Conservation (phyloP, 192 early-diverging fungal genomes). For the Linnemannia zychae region DNA sequence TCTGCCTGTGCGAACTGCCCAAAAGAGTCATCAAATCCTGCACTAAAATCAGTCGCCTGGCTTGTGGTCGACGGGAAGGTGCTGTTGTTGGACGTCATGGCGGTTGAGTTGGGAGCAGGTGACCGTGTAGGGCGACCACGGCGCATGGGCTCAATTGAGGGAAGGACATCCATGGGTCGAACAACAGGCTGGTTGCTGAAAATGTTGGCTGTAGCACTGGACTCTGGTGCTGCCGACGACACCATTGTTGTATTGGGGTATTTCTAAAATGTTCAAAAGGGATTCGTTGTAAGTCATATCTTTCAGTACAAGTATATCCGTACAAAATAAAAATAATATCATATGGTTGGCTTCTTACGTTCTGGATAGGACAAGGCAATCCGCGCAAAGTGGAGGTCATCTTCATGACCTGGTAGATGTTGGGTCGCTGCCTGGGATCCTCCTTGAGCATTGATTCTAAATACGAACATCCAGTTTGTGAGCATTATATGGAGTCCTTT, state of each 20-base stretch:
- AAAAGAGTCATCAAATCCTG: conserved; percentile 55
- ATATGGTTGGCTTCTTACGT: conserved; percentile 59
- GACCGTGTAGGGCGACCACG: conserved; percentile 84
- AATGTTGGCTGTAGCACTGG: conserved; percentile 48
- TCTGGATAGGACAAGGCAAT: conserved; percentile 72
- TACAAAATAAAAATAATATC: background rate
- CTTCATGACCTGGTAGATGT: conserved; percentile 84
- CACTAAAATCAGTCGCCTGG: conserved; percentile 13
- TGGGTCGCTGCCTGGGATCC: conserved; percentile 80
- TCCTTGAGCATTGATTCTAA: conserved; percentile 79
- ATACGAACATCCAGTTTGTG: background rate
- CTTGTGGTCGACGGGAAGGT: conserved; percentile 3
- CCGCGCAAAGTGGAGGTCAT: conserved; percentile 73
- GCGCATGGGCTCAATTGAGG: conserved; percentile 86
- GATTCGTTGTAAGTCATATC: background rate
- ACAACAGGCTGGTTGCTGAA: conserved; percentile 46
- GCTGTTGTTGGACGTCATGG: background rate
- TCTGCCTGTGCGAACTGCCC: conserved; percentile 32
- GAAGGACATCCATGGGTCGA: conserved; percentile 59
- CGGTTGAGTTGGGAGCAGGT: conserved; percentile 3
- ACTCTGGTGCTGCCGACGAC: conserved; percentile 15
- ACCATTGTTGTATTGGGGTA: conserved; percentile 40
- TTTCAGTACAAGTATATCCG: background rate
- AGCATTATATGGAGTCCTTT: background rate
- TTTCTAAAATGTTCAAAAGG: conserved; percentile 21